Evolutionary conservation across 768 basidiomycete species (phyloP).

Genomic region (Imleria badia): DNA sequence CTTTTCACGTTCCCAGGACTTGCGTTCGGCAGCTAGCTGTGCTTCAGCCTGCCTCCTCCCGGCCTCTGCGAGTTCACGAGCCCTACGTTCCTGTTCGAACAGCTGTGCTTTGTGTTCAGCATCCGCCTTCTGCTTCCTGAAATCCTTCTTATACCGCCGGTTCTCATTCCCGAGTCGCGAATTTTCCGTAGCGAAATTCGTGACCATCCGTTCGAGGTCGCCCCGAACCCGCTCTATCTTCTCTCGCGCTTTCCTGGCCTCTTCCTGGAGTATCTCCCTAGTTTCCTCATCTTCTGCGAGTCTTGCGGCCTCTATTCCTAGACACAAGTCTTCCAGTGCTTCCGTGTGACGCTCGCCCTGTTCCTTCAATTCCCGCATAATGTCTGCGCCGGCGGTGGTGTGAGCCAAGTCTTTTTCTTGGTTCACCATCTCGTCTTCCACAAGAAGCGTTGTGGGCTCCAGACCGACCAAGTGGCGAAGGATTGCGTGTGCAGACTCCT

Average conservation of each 20-base stretch:
- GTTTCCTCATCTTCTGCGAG: slow-evolving; percentile 45
- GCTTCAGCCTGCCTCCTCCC: slow-evolving; percentile 16
- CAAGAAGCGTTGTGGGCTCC: slow-evolving; percentile 43
- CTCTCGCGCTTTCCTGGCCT: slow-evolving; percentile 40
- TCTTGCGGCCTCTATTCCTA: slow-evolving; percentile 47
- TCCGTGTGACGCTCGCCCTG: slow-evolving; percentile 43
- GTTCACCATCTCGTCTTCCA: slow-evolving; percentile 56
- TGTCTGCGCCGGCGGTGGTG: slow-evolving; percentile 51
- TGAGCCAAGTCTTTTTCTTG: slow-evolving; percentile 46
- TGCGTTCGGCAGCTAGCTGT: slow-evolving; percentile 19
- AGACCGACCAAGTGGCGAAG: slow-evolving; percentile 42
- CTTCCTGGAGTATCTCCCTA: slow-evolving; percentile 40
- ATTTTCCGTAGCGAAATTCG: slow-evolving; percentile 38
- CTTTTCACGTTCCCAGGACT: slow-evolving; percentile 9
- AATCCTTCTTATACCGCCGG: slow-evolving; percentile 17
- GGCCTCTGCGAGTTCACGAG: slow-evolving; percentile 25
- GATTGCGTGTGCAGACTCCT: slow-evolving; percentile 44
- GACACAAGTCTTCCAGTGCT: slow-evolving; percentile 44
- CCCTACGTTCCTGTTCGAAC: slow-evolving; percentile 26
- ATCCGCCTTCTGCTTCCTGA: slow-evolving; percentile 20
- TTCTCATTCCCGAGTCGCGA: slow-evolving; percentile 29
- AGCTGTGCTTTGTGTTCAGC: slow-evolving; percentile 16
- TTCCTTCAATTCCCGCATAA: slow-evolving; percentile 48
- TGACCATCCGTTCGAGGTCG: slow-evolving; percentile 40
- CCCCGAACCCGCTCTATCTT: slow-evolving; percentile 41